Conservation (phyloP, 306 rosid species). For the Quercus dentata region DNA sequence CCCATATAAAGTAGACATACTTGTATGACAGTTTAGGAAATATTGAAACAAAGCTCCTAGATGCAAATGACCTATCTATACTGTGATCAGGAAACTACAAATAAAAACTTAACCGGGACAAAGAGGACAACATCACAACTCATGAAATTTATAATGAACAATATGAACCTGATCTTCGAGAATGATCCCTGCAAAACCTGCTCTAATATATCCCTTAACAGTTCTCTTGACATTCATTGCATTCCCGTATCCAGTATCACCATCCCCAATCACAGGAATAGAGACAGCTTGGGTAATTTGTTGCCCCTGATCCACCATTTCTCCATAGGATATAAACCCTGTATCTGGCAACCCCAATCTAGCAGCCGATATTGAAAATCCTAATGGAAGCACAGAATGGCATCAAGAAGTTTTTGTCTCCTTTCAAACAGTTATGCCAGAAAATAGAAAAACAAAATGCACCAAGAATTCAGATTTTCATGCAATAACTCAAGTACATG, state of each 20-base stretch:
- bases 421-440: not conserved
- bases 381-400: constrained; percentile 25
- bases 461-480: no score
- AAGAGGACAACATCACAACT: not conserved
- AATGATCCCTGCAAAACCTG: constrained; percentile 83
- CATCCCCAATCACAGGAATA: constrained; percentile 86
- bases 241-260: constrained; percentile 86
- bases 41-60: not conserved
- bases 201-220: constrained; percentile 67
- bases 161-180: constrained; percentile 82
- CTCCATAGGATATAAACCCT: constrained; percentile 80
- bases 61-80: not conserved
- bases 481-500: no score
- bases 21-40: not conserved
- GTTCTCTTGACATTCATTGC: constrained; percentile 91
- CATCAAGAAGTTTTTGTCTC: not conserved
- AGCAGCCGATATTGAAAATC: constrained; percentile 79
- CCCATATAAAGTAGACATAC: not conserved
- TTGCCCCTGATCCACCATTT: constrained; percentile 76
- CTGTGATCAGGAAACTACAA: not conserved
- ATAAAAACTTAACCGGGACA: not conserved
- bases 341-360: constrained; percentile 83
- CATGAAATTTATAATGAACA: not conserved
- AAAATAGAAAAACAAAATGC: no score
- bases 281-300: constrained; percentile 66